Base-by-base conservation (phyloP, 352 stramenopile genomes). In the Pilasporangium apinafurcum region DNA sequence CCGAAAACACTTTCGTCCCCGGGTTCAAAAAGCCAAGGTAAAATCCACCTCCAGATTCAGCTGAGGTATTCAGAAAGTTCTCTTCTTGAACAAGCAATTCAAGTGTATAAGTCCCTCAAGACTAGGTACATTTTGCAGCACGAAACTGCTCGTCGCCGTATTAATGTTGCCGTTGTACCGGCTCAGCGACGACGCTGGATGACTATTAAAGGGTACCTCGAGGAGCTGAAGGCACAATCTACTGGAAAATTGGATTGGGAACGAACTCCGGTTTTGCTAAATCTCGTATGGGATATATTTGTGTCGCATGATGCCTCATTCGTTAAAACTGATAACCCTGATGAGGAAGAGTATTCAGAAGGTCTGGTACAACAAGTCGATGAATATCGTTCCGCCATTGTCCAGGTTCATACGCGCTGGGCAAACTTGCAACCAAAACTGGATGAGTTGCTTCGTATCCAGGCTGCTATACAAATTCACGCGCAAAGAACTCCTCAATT, bases 281-380 rank as follows among this genome's bases (percentile, higher is more conserved):
- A 57, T 28, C 59, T 84, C 3, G 68, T 89, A 6, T 85, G 77
- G 70, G 77, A 89, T 33, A 84, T 86, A 49, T 89, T 89, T 41
- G 26, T 61, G 4, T 38, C 69, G 2, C 54, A 62, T 8, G 56
- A 68, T 33, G 67, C 48, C 29, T 46, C 43, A 4, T 42, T 41
- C 22, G 28, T 34, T 7, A 26, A 34, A 13, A 20, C 33, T 3
- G 24, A 45, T 34, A 7, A 22, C 8, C 38, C 20, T 3, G 62
- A 70, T 4, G 55, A 75, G 16, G 32, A 61, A 22, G 53, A 71
- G 10, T 49, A 73, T 24, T 46, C 64, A 0, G 45, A 71, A 17
- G 62, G 53, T 5, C 44, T 86, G 0, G 37, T 56, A 22, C 43
- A 66, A 28, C 70, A 68, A 42, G 56, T 65, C 2, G 42, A 53